These are phyloP conservation scores for Oryza australiensis DNA, from an alignment of 176 grass and related monocot species.

Conservation along the genomic window DNA sequence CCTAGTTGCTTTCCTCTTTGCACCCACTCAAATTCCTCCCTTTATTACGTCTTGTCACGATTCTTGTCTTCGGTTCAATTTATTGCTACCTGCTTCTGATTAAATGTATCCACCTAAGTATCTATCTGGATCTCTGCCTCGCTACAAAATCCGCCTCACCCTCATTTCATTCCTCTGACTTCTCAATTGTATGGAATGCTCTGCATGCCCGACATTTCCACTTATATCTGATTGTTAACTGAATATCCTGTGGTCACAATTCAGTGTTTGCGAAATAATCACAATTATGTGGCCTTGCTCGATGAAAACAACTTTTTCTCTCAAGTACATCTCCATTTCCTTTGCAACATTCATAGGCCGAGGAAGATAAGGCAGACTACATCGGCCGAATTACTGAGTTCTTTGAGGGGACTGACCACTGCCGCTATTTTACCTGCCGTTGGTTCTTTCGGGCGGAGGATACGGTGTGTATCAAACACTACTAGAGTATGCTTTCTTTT, in stretches of 20 bases:
- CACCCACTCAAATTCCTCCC: neutral
- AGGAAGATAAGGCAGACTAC: conserved; percentile 53
- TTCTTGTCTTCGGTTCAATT: neutral
- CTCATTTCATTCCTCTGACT: neutral
- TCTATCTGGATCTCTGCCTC: neutral
- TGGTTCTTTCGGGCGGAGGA: conserved; percentile 87
- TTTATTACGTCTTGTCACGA: neutral
- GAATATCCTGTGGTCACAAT: neutral
- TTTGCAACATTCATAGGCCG: conserved; percentile 47
- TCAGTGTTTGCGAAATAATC: neutral
- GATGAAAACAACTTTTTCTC: neutral
- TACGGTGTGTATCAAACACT: conserved; percentile 42
- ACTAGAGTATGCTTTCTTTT: neutral
- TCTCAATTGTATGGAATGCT: neutral
- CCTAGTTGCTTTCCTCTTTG: neutral
- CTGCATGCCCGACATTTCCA: neutral
- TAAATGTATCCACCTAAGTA: neutral
- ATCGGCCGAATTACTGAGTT: conserved; percentile 78
- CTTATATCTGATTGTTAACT: neutral
- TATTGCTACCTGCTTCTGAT: neutral
- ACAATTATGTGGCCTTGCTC: neutral
- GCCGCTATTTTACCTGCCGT: conserved; percentile 63
- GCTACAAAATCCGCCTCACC: neutral
- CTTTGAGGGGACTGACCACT: conserved; percentile 51
- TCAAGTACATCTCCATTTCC: neutral